These are phyloP conservation scores for Ogataea dorogensis DNA, from an alignment of 805 yeast genomes.

Conservation along the genomic window DNA sequence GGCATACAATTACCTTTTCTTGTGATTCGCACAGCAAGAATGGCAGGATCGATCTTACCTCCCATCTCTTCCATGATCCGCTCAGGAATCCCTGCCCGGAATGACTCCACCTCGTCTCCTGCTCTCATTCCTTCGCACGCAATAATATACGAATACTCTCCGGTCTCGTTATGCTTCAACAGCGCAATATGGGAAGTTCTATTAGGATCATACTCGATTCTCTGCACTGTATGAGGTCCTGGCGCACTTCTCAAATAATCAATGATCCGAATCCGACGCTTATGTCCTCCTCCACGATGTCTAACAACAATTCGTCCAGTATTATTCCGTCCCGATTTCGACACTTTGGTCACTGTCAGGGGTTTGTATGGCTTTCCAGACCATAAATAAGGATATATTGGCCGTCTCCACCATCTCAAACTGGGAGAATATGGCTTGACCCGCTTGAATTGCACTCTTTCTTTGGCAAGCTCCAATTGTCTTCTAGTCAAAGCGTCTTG, in stretches of 20 bases:
- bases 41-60: conserved; percentile 88
- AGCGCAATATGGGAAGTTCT: conserved; percentile 93
- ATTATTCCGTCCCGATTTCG: conserved; percentile 85
- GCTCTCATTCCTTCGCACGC: conserved; percentile 92
- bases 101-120: conserved; percentile 89
- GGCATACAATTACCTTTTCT: conserved; percentile 96
- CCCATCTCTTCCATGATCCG: conserved; percentile 80
- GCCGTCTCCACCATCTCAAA: conserved; percentile 82
- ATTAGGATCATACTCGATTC: conserved; percentile 95
- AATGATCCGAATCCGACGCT: conserved; percentile 78
- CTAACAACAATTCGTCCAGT: conserved; percentile 87
- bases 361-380: conserved; percentile 78
- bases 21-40: conserved; percentile 80
- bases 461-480: conserved; percentile 71
- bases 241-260: conserved; percentile 67
- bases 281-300: conserved; percentile 97
- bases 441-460: conserved; percentile 67
- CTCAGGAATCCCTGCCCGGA: conserved; percentile 82
- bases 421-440: conserved; percentile 85
- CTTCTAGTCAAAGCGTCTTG: conserved; percentile 71
- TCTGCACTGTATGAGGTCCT: conserved; percentile 75
- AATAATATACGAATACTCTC: conserved; percentile 70
- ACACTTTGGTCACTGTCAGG: conserved; percentile 69
- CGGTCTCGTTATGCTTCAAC: conserved; percentile 60
- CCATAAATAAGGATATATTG: conserved; percentile 82